Base-by-base conservation (phyloP, 2,329 filamentous ascomycete species). In the Penicillium concentricum region DNA sequence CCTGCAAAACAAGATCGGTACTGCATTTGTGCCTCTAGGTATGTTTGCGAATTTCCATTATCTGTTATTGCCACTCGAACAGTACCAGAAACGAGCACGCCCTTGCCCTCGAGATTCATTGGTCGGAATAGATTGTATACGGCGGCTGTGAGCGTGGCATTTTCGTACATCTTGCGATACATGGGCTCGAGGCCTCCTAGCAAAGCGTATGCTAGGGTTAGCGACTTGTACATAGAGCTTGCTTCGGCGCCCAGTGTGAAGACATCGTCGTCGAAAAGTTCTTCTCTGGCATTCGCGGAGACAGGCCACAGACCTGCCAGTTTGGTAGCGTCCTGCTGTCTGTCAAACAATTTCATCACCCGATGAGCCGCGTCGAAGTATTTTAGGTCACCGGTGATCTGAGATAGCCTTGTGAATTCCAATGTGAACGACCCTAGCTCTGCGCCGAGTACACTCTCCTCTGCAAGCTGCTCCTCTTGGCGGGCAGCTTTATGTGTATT, bases 121-220 rank as follows among this genome's bases (percentile, higher is more conserved):
- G 81, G 80, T 10, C 79, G 75, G 65, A 76, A 83, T 2, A 83
- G 61, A 5, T 76, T 75, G 62, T 81, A 69, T 42, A 77, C 69
- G 46, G 75, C 74, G 2, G 78, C 78, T 0, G 78, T 71, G 5
- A 66, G 54, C 67, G 77, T 76, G 2, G 73, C 69, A 46, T 69
- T 77, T 60, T 89, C 83, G 67, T 87, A 90, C 45, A 86, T 73
- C 15, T 79, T 80, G 20, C 75, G 68, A 65, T 83, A 83, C 12
- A 76, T 69, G 2, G 74, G 69, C 8, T 78, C 72, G 6, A 69
- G 65, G 10, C 81, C 80, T 69, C 77, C 51, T 16, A 56, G 46
- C 20, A 64, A 28, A 15, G 49, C 52, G 3, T 79, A 82, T 80
- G 45, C 79, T 69, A 86, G 84, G 0, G 82, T 81, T 15, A 86